Percentiles rank a stretch among this genome's conserved stretches.
These are phyloP conservation scores for Triticum monococcum DNA, from an alignment of 176 grass and related monocot species.

Conservation along the genomic window DNA sequence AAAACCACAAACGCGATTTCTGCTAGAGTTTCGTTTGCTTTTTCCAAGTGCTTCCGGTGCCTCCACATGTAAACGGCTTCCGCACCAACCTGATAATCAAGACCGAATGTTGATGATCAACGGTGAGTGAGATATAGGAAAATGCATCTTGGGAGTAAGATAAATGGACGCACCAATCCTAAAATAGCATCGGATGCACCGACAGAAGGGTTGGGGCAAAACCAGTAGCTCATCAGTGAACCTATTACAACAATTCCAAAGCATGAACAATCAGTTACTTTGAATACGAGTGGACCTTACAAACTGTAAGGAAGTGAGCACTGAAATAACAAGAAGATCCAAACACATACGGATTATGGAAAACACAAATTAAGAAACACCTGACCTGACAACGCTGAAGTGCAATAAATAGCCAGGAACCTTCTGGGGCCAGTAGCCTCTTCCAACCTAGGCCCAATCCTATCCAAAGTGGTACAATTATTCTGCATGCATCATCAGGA, in stretches of 20 bases:
- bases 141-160: background rate
- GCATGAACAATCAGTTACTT: background rate
- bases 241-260: slow-evolving; percentile 39
- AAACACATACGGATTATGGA: no score
- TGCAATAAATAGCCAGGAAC: no score
- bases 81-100: slow-evolving; percentile 14
- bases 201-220: slow-evolving; percentile 37
- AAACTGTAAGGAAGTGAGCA: no score
- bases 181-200: slow-evolving; percentile 86
- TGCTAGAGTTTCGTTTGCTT: slow-evolving; percentile 47
- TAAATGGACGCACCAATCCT: slow-evolving; percentile 60
- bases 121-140: no score
- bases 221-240: slow-evolving; percentile 78
- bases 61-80: slow-evolving; percentile 72
- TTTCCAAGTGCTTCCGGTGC: slow-evolving; percentile 36
- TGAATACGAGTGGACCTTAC: background rate
- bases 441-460: no score
- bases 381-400: no score
- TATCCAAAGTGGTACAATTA: no score
- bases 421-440: no score
- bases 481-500: no score
- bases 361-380: no score
- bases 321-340: no score
- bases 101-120: background rate
- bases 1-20: slow-evolving; percentile 57